Evolutionary conservation across 1,284 basidiomycete species (phyloP).

Genomic region (Malassezia dermatis): DNA sequence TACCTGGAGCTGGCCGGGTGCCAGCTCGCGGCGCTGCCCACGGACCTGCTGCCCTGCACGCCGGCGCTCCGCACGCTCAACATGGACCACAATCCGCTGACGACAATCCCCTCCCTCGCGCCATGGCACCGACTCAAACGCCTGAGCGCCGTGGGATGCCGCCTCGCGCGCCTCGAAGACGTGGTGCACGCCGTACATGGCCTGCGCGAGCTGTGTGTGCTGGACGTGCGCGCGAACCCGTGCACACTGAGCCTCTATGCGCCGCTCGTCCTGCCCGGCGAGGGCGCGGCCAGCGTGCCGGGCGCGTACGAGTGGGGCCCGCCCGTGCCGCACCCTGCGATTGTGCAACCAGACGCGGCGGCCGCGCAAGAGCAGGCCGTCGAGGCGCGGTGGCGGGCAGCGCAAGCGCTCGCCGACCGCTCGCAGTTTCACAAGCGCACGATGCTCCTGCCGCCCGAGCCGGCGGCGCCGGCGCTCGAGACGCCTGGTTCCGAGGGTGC

Average conservation of each 20-base stretch:
- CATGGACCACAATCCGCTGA: conserved; percentile 45
- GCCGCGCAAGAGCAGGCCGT: conserved; percentile 9
- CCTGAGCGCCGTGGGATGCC: conserved; percentile 37
- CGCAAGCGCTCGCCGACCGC: conserved; percentile 28
- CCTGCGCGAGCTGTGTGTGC: conserved; percentile 28
- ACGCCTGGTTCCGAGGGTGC: conserved; percentile 14
- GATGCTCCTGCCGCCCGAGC: conserved; percentile 12
- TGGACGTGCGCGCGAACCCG: conserved; percentile 40
- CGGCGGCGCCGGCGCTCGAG: conserved; percentile 4
- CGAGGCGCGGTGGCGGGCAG: conserved; percentile 15
- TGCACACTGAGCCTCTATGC: conserved; percentile 44
- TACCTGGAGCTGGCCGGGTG: conserved; percentile 91
- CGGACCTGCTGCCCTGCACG: conserved; percentile 57
- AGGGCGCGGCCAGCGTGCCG: not conserved
- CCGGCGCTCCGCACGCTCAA: conserved; percentile 88
- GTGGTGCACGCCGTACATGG: conserved; percentile 29
- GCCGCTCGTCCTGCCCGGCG: conserved; percentile 26
- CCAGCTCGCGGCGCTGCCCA: conserved; percentile 65
- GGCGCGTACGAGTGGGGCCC: conserved; percentile 18
- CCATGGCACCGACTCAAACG: conserved; percentile 35
- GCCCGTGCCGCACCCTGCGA: conserved; percentile 35
- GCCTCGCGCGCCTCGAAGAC: conserved; percentile 27
- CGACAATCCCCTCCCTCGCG: conserved; percentile 24
- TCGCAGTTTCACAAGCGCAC: conserved; percentile 42
- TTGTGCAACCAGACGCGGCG: conserved; percentile 32